Evolutionary conservation across 2,329 filamentous ascomycete genomes (phyloP).

Genomic region (Periconia macrospinosa): DNA sequence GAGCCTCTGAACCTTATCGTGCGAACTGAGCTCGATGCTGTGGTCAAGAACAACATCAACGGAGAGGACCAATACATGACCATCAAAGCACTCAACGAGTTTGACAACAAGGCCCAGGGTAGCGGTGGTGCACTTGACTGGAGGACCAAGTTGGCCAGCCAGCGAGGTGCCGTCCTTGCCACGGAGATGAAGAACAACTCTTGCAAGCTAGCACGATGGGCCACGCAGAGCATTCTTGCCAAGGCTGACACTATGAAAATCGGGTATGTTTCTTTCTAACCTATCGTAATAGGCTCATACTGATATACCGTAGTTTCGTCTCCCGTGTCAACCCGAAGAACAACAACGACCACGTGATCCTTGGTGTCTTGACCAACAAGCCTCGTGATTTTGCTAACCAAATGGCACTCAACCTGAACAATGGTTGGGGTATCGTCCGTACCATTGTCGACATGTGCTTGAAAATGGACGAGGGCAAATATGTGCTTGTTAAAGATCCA

Average conservation of each 20-base stretch:
- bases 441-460: conserved; percentile 96
- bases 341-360: conserved; percentile 90
- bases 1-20: conserved; percentile 92
- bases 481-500: conserved; percentile 81
- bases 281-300: not conserved
- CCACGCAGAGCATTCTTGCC: conserved; percentile 92
- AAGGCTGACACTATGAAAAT: conserved; percentile 99
- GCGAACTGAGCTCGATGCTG: conserved; percentile 91
- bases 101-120: conserved; percentile 96
- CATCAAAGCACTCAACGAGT: conserved; percentile 97
- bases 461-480: conserved; percentile 77
- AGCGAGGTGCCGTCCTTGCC: conserved; percentile 94
- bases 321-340: conserved; percentile 90
- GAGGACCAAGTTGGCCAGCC: conserved; percentile 89
- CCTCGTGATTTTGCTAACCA: conserved; percentile 93
- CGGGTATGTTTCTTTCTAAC: conserved; percentile 62
- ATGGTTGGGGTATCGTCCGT: conserved; percentile 98
- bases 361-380: conserved; percentile 97
- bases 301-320: conserved; percentile 71
- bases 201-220: conserved; percentile 98
- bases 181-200: conserved; percentile 99
- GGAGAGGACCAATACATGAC: conserved; percentile 90
- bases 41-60: conserved; percentile 90
- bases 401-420: conserved; percentile 96
- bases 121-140: conserved; percentile 95